Evolutionary conservation across 1,284 basidiomycete genomes (phyloP).

Genomic region (Trametes sp.): DNA sequence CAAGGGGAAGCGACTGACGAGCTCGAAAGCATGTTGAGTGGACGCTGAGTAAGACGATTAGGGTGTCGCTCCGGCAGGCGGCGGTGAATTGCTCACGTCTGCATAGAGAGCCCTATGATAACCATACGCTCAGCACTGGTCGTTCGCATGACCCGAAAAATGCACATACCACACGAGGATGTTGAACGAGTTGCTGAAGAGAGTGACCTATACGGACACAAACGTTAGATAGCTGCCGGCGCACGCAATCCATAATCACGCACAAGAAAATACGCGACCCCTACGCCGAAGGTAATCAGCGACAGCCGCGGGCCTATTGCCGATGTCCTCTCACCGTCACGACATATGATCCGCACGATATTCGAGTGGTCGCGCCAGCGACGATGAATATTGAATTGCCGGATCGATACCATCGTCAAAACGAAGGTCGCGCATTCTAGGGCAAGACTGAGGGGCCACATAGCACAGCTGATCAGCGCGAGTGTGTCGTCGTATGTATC

Average conservation of each 20-base stretch:
- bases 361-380: constrained; percentile 12
- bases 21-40: constrained; percentile 29
- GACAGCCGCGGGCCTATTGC: background rate
- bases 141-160: no score
- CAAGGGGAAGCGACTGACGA: constrained; percentile 6
- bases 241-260: no score
- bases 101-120: constrained; percentile 18
- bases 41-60: constrained; percentile 12
- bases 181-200: constrained; percentile 28
- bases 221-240: no score
- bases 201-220: constrained; percentile 7
- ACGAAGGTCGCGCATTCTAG: constrained; percentile 26
- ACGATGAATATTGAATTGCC: constrained; percentile 17
- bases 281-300: constrained; percentile 1
- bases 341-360: constrained; percentile 22
- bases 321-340: constrained; percentile 21
- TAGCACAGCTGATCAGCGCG: background rate
- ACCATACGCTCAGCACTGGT: background rate
- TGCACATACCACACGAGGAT: constrained; percentile 30
- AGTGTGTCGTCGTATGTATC: background rate
- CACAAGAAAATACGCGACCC: constrained; percentile 24
- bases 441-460: constrained; percentile 13
- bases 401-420: constrained; percentile 27
- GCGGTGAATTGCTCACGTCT: constrained; percentile 14
- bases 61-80: background rate